A percentile compares a stretch with the other conserved stretches of the same genome.
Evolutionary conservation across 2,329 filamentous ascomycete species (phyloP).

Genomic region (Aplosporella prunicola): DNA sequence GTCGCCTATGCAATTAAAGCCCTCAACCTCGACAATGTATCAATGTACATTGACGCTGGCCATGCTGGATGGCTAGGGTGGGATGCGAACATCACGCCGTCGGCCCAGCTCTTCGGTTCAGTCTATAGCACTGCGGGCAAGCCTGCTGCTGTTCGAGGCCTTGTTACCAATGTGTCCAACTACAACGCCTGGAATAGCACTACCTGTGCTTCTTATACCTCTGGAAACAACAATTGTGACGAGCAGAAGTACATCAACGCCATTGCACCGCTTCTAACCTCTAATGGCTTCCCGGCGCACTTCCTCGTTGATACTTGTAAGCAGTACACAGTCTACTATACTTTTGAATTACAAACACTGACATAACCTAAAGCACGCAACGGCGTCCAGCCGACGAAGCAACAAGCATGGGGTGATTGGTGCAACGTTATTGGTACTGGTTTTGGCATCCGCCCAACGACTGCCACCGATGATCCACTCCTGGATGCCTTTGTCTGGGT

Average conservation of each 20-base stretch:
- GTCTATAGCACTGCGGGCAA: slow-evolving; percentile 40
- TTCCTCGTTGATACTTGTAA: slow-evolving; percentile 43
- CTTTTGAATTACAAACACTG: background rate
- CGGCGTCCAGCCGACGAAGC: slow-evolving; percentile 50
- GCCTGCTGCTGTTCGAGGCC: slow-evolving; percentile 41
- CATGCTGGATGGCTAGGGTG: slow-evolving; percentile 58
- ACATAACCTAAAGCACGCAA: slow-evolving; percentile 41
- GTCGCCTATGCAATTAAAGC: slow-evolving; percentile 47
- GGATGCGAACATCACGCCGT: slow-evolving; percentile 47
- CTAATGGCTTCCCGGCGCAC: slow-evolving; percentile 42
- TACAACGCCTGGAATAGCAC: slow-evolving; percentile 46
- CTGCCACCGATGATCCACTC: slow-evolving; percentile 50
- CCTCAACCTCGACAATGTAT: slow-evolving; percentile 52
- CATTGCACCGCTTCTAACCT: slow-evolving; percentile 39
- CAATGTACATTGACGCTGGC: slow-evolving; percentile 55
- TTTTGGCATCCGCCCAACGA: slow-evolving; percentile 54
- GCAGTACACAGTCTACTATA: slow-evolving; percentile 19
- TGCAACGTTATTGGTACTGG: slow-evolving; percentile 57
- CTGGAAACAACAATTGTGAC: slow-evolving; percentile 42
- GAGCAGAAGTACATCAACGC: slow-evolving; percentile 45
- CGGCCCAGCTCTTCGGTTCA: slow-evolving; percentile 38
- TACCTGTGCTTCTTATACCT: slow-evolving; percentile 36
- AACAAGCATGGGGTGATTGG: slow-evolving; percentile 55
- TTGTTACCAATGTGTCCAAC: slow-evolving; percentile 50
- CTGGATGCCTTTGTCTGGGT: slow-evolving; percentile 62